These are phyloP conservation scores for Lichtheimia ornata DNA, from an alignment of 371 early-diverging fungal species.

Conservation along the genomic window DNA sequence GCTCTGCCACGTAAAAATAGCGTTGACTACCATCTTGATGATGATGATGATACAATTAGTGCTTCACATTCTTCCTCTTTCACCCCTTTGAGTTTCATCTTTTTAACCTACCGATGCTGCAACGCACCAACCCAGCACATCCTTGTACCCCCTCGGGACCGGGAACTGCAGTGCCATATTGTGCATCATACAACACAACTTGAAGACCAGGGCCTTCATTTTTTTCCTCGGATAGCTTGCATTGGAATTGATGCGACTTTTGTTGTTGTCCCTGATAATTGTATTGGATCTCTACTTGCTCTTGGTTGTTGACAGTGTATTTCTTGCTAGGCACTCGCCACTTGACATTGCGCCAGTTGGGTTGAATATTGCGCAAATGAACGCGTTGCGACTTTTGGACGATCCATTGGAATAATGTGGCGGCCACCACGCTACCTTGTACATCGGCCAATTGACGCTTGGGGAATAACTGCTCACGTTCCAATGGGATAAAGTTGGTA, in stretches of 20 bases:
- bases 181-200: constrained; percentile 24
- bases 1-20: constrained; percentile 57
- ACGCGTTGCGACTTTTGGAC: constrained; percentile 48
- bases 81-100: neutral
- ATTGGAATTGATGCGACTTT: constrained; percentile 41
- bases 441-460: constrained; percentile 12
- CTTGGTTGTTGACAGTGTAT: constrained; percentile 33
- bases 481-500: constrained; percentile 60
- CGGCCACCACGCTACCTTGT: constrained; percentile 36
- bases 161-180: constrained; percentile 26
- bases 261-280: constrained; percentile 39
- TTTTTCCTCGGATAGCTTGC: constrained; percentile 30
- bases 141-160: constrained; percentile 35
- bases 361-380: constrained; percentile 50
- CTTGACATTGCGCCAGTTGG: constrained; percentile 62
- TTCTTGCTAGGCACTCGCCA: constrained; percentile 46
- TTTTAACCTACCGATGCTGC: constrained; percentile 43
- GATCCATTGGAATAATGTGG: constrained; percentile 59
- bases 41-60: constrained; percentile 11
- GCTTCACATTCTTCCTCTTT: too few relatives aligned
- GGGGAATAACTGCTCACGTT: constrained; percentile 32
- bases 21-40: constrained; percentile 54
- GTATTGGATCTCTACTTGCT: constrained; percentile 44
- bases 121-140: constrained; percentile 44
- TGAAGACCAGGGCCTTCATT: constrained; percentile 4